phyloP scores from a whole-genome alignment of 1,284 basidiomycete species.

The Ceratobasidium sp. region DNA sequence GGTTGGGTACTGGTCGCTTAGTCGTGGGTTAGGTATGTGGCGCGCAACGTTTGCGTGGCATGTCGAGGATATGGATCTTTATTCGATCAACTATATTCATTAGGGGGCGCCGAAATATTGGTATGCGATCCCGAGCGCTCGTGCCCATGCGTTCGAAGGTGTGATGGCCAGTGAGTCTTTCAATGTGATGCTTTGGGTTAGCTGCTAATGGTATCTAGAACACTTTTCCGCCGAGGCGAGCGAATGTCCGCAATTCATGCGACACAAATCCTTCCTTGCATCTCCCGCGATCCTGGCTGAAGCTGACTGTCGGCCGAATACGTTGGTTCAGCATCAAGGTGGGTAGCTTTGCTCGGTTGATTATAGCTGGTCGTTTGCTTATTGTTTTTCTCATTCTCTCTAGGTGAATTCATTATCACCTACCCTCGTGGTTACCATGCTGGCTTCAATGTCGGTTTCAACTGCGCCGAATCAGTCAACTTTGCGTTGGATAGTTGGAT shows the following conservation, averaged over 20 bases:
- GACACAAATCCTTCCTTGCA: constrained; percentile 96
- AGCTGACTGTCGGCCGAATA: constrained; percentile 87
- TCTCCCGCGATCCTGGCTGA: constrained; percentile 88
- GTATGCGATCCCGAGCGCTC: constrained; percentile 94
- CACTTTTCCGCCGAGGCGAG: constrained; percentile 90
- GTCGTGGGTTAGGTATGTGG: constrained; percentile 81
- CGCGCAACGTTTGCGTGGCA: constrained; percentile 99
- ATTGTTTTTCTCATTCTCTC: constrained; percentile 48
- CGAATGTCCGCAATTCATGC: constrained; percentile 91
- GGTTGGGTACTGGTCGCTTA: not conserved
- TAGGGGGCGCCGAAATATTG: constrained; percentile 97
- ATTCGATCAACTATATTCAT: constrained; percentile 99
- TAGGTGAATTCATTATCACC: constrained; percentile 96
- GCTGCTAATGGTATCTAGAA: constrained; percentile 62
- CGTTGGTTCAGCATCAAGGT: constrained; percentile 84
- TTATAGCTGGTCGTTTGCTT: not conserved
- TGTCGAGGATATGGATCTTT: constrained; percentile 97
- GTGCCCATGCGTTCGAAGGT: constrained; percentile 82
- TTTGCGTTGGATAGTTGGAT: constrained; percentile 98
- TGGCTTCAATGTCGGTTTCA: constrained; percentile 97
- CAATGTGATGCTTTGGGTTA: constrained; percentile 23
- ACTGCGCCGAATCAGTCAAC: constrained; percentile 98
- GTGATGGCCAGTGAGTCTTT: constrained; percentile 78
- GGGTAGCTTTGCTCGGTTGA: not conserved
- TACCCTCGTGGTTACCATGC: constrained; percentile 96